Base-by-base conservation (phyloP, 1,139 yeast genomes). In the Debaryomyces psychrophilus region DNA sequence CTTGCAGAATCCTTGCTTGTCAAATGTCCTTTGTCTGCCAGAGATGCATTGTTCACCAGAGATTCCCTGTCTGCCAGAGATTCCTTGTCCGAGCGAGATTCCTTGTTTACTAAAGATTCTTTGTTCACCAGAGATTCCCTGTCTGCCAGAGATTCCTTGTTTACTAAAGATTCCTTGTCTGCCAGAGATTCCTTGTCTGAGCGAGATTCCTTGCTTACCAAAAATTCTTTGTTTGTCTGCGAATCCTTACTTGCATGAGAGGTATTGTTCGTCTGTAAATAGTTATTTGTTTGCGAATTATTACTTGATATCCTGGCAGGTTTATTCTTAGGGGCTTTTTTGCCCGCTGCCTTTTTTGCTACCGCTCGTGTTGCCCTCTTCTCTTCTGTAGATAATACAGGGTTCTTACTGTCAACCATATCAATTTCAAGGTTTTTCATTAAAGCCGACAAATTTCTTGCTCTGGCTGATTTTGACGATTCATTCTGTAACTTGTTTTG, bases 361-460 rank as follows among this genome's bases (percentile, higher is more conserved):
- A 27, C 31, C 2, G 41, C 41, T 14, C 41, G 28, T 7, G 41
- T 38, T 4, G 41, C 41, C 28, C 41, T 18, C 15, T 26, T 38
- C 23, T 31, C 43, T 22, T 48, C 50, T 14, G 28, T 26, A 17
- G 44, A 42, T 28, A 28, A 20, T 8, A 29, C 31, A 1, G 45
- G 41, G 17, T 40, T 41, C 14, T 39, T 44, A 25, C 39, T 39
- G 33, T 57, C 57, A 2, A 60, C 64, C 67, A 63, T 64, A 45
- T 55, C 64, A 35, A 59, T 65, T 46, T 50, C 57, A 46, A 54
- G 55, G 44, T 52, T 57, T 49, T 50, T 59, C 45, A 56, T 51
- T 17, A 57, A 48, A 22, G 49, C 37, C 4, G 50, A 36, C 27
- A 38, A 31, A 18, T 33, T 31, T 36, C 36, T 25, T 17, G 36